phyloP scores from a whole-genome alignment of 768 basidiomycete species.

The Boletus rufocinnamomeus region DNA sequence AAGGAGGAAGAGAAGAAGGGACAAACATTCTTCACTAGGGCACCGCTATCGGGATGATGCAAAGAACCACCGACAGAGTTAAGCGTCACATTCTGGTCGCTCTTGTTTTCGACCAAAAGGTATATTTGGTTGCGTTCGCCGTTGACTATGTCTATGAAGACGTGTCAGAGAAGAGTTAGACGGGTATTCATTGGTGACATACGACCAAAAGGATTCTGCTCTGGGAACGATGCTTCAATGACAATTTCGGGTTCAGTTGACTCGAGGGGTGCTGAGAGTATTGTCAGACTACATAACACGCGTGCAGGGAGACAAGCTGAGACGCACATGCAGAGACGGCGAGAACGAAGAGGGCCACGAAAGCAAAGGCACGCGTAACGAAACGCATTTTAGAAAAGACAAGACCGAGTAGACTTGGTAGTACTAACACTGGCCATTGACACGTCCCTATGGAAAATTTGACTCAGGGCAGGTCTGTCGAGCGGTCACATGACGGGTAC shows the following conservation, averaged over 20 bases:
- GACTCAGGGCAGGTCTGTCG: constrained; percentile 30
- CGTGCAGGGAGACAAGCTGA: neutral
- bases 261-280: constrained; percentile 30
- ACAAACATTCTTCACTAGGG: constrained; percentile 73
- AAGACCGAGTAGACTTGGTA: neutral
- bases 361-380: constrained; percentile 29
- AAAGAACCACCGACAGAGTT: constrained; percentile 66
- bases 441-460: constrained; percentile 29
- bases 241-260: constrained; percentile 54
- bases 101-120: constrained; percentile 74
- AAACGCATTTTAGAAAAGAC: constrained; percentile 36
- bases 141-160: constrained; percentile 71
- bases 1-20: neutral
- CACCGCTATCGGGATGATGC: constrained; percentile 61
- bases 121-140: constrained; percentile 74
- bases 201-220: constrained; percentile 78
- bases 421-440: constrained; percentile 8
- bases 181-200: constrained; percentile 33
- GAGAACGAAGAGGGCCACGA: constrained; percentile 33
- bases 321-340: constrained; percentile 34
- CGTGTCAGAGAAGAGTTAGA: constrained; percentile 16
- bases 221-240: constrained; percentile 60
- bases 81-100: constrained; percentile 69
- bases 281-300: constrained; percentile 4
- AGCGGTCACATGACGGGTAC: constrained; percentile 19